These are phyloP conservation scores for Centella asiatica DNA, from an alignment of 129 eudicot species.

Conservation along the genomic window DNA sequence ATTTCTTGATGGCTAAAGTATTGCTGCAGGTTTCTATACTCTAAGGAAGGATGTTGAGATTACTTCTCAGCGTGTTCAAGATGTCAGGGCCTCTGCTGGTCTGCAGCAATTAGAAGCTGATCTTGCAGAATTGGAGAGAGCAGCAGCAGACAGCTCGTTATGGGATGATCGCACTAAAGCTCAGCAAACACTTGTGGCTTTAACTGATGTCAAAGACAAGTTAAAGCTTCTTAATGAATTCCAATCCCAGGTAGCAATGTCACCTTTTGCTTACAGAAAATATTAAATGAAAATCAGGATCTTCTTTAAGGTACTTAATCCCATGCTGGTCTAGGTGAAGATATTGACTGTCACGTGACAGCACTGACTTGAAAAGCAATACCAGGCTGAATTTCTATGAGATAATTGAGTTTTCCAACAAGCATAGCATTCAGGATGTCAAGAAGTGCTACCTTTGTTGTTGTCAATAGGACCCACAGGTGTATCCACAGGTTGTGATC, in stretches of 20 bases:
- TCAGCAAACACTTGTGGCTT: slow-evolving; percentile 76
- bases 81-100: slow-evolving; percentile 79
- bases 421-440: no score
- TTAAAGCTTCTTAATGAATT: slow-evolving; percentile 75
- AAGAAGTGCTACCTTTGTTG: no score
- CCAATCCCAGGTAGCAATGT: slow-evolving; percentile 49
- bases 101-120: slow-evolving; percentile 64
- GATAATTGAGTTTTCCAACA: no score
- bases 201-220: slow-evolving; percentile 87
- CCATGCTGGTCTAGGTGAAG: no score
- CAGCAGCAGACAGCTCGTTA: slow-evolving; percentile 56
- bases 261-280: not conserved
- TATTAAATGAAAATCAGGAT: no score
- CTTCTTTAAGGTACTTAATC: no score
- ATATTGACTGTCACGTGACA: no score
- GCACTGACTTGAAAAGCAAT: no score
- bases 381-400: no score
- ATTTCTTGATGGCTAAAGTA: slow-evolving; percentile 7
- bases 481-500: no score
- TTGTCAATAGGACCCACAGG: no score
- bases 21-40: slow-evolving; percentile 65
- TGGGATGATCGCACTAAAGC: slow-evolving; percentile 95
- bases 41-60: slow-evolving; percentile 76
- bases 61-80: slow-evolving; percentile 58
- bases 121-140: slow-evolving; percentile 61